These are phyloP conservation scores for Aspergillus taichungensis DNA, from an alignment of 495 filamentous ascomycete species.

Conservation along the genomic window DNA sequence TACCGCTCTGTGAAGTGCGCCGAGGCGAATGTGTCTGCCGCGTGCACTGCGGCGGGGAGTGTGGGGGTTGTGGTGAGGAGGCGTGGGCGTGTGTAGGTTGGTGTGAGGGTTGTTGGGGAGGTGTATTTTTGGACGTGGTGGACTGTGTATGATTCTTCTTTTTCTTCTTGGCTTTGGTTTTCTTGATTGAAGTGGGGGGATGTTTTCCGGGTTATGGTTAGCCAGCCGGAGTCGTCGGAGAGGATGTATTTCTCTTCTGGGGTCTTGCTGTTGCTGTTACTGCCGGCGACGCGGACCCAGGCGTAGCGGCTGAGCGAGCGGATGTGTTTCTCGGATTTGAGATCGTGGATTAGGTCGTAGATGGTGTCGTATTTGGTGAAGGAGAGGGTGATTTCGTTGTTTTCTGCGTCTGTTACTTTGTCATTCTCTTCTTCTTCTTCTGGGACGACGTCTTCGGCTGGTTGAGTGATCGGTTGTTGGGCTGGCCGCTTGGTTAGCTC, in stretches of 20 bases:
- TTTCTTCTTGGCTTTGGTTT: neutral
- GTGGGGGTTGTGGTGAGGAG: conserved; percentile 49
- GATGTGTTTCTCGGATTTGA: conserved; percentile 67
- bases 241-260: conserved; percentile 55
- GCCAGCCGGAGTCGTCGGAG: conserved; percentile 32
- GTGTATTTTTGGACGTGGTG: conserved; percentile 28
- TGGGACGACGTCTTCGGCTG: conserved; percentile 1
- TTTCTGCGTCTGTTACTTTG: neutral
- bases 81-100: conserved; percentile 52
- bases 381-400: conserved; percentile 25
- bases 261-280: too few relatives aligned
- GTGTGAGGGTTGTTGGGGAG: conserved; percentile 10
- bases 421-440: neutral
- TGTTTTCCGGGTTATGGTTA: conserved; percentile 50
- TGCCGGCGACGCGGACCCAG: conserved; percentile 72
- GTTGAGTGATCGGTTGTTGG: conserved; percentile 32
- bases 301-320: conserved; percentile 59
- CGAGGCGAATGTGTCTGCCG: conserved; percentile 70
- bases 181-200: neutral
- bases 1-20: conserved; percentile 50
- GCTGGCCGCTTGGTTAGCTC: conserved; percentile 37
- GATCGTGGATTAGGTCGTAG: conserved; percentile 79
- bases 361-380: conserved; percentile 89
- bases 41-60: conserved; percentile 66
- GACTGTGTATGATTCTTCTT: conserved; percentile 14